Conservation (phyloP, 1,284 basidiomycete species). For the Fomitopsis pinicola region DNA sequence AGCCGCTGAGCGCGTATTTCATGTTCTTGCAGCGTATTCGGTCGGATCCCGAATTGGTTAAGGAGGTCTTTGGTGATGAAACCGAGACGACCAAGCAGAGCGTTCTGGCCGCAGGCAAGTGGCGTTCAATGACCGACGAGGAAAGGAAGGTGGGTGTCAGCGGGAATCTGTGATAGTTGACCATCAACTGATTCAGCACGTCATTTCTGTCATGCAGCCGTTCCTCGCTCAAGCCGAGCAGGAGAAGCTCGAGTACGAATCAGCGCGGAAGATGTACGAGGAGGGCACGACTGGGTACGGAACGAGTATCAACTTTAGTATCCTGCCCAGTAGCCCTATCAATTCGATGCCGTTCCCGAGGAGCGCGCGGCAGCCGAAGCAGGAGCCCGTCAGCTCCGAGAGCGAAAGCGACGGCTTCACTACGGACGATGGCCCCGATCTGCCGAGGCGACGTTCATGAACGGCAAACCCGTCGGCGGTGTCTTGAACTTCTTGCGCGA, state of each 20-base stretch:
- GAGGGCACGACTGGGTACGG: slow-evolving; percentile 70
- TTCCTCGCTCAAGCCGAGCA: slow-evolving; percentile 88
- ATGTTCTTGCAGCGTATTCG: slow-evolving; percentile 91
- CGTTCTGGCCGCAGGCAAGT: slow-evolving; percentile 88
- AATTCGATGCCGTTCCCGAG: slow-evolving; percentile 37
- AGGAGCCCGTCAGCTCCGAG: slow-evolving; percentile 48
- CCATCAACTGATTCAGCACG: slow-evolving; percentile 1
- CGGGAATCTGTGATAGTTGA: slow-evolving; percentile 1
- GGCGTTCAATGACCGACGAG: slow-evolving; percentile 88
- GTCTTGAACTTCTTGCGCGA: slow-evolving; percentile 8
- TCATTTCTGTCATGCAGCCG: slow-evolving; percentile 47
- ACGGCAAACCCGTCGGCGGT: background rate
- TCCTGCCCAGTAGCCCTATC: slow-evolving; percentile 59
- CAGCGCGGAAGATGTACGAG: slow-evolving; percentile 76
- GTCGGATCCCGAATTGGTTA: slow-evolving; percentile 66
- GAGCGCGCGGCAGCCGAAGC: slow-evolving; percentile 47
- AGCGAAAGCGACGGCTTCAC: slow-evolving; percentile 62
- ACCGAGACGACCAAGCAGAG: slow-evolving; percentile 94
- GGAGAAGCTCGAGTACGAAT: slow-evolving; percentile 90
- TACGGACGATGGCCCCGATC: slow-evolving; percentile 39
- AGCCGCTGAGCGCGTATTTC: slow-evolving; percentile 92
- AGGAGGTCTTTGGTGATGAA: slow-evolving; percentile 87
- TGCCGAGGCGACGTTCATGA: slow-evolving; percentile 7
- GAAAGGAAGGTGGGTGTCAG: slow-evolving; percentile 72
- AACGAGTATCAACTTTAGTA: slow-evolving; percentile 75